phyloP scores from a whole-genome alignment of 495 filamentous ascomycete genomes.

The Tuber magnatum region DNA sequence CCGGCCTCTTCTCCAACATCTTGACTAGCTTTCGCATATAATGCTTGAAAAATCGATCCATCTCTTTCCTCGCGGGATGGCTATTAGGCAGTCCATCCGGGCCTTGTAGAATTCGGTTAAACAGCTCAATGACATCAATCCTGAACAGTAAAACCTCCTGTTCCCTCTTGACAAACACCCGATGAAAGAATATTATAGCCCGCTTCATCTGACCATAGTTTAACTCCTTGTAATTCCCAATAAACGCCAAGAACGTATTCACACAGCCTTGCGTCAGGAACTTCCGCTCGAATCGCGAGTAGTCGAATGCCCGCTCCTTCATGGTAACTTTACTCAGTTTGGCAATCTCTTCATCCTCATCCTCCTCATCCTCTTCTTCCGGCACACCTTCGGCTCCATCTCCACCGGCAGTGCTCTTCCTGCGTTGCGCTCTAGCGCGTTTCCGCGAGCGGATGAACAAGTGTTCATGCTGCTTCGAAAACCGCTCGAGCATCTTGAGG shows the following conservation, averaged over 20 bases:
- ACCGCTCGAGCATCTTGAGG: slow-evolving; percentile 81
- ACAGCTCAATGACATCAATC: slow-evolving; percentile 78
- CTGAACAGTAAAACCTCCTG: slow-evolving; percentile 81
- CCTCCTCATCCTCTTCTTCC: slow-evolving; percentile 56
- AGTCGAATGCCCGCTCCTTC: slow-evolving; percentile 89
- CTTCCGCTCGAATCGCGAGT: slow-evolving; percentile 68
- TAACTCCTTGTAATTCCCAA: slow-evolving; percentile 75
- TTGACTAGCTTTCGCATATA: slow-evolving; percentile 65
- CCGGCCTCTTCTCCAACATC: slow-evolving; percentile 75
- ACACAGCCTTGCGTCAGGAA: slow-evolving; percentile 79
- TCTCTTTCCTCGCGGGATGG: slow-evolving; percentile 65
- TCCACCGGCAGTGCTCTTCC: slow-evolving; percentile 19
- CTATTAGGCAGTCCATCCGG: slow-evolving; percentile 65
- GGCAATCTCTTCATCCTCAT: slow-evolving; percentile 66
- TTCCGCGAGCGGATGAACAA: slow-evolving; percentile 80
- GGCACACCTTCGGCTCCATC: slow-evolving; percentile 34
- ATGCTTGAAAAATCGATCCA: slow-evolving; percentile 82
- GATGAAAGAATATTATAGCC: slow-evolving; percentile 89
- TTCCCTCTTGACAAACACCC: slow-evolving; percentile 89
- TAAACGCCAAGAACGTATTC: slow-evolving; percentile 79
- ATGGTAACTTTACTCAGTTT: slow-evolving; percentile 57
- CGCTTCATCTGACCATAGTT: slow-evolving; percentile 76
- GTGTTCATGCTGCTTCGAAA: slow-evolving; percentile 88
- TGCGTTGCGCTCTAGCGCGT: slow-evolving; percentile 52
- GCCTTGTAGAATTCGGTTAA: slow-evolving; percentile 89